These are phyloP conservation scores for Silene vulgaris DNA, from an alignment of 179 eudicot species.

Conservation along the genomic window DNA sequence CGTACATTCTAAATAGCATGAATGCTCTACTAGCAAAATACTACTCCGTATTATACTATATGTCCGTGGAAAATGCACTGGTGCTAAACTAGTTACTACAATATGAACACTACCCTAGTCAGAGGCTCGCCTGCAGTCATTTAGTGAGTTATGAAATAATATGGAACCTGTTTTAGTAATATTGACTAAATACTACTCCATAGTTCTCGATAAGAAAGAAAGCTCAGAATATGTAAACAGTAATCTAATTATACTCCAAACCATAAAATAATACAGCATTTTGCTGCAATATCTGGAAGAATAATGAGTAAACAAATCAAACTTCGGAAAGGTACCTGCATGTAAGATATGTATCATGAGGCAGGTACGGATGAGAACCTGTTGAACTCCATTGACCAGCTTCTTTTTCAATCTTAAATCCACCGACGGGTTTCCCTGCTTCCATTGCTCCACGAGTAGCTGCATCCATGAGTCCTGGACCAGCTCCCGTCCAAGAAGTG, in stretches of 20 bases:
- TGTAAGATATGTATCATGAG: constrained; percentile 65
- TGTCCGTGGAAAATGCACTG: too few species aligned
- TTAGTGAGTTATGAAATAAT: not conserved
- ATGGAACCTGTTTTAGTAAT: not conserved
- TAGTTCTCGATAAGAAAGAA: not conserved
- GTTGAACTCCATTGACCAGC: constrained; percentile 88
- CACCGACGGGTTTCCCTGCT: constrained; percentile 85
- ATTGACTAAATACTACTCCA: not conserved
- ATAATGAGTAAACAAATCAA: not conserved
- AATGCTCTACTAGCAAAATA: too few species aligned
- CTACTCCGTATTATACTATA: too few species aligned
- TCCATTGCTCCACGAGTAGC: constrained; percentile 71
- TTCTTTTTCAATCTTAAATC: constrained; percentile 85
- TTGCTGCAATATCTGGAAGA: not conserved
- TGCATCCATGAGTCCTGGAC: constrained; percentile 99
- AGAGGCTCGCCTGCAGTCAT: too few species aligned
- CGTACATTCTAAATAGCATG: too few species aligned
- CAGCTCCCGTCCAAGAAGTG: constrained; percentile 96
- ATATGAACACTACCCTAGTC: too few species aligned
- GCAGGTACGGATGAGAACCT: constrained; percentile 71
- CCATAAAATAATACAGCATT: too few species aligned
- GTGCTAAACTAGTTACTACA: too few species aligned
- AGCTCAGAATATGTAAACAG: not conserved
- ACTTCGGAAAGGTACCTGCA: constrained; percentile 50
- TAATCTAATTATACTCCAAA: not conserved